Conservation (phyloP, 225 moss, liverwort and hornwort genomes). For the Straminergon stramineum region DNA sequence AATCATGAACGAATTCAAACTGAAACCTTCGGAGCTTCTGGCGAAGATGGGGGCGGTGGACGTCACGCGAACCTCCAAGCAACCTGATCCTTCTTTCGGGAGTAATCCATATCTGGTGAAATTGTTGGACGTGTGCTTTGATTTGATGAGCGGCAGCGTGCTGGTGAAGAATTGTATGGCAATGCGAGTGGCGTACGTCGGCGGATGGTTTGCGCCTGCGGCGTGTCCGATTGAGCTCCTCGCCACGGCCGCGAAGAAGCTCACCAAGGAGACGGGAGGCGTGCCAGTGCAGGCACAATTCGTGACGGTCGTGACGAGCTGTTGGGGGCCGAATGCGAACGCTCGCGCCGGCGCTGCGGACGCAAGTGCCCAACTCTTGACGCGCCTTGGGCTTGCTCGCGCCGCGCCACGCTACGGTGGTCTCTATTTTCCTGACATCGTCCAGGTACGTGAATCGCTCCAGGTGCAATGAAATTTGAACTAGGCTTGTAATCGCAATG, state of each 20-base stretch:
- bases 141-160: slow-evolving; percentile 13
- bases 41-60: slow-evolving; percentile 10
- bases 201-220: slow-evolving; percentile 45
- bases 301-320: neutral
- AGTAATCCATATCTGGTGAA: slow-evolving; percentile 35
- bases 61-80: neutral
- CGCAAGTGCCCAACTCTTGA: slow-evolving; percentile 14
- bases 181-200: slow-evolving; percentile 35
- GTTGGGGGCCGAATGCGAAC: slow-evolving; percentile 1
- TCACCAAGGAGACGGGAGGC: slow-evolving; percentile 12
- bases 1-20: slow-evolving; percentile 23
- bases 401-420: slow-evolving; percentile 7
- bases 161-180: slow-evolving; percentile 13
- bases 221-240: slow-evolving; percentile 34
- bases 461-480: neutral
- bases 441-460: slow-evolving; percentile 13
- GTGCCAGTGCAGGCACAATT: slow-evolving; percentile 13
- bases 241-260: slow-evolving; percentile 16
- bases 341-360: neutral
- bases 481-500: neutral
- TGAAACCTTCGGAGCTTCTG: slow-evolving; percentile 47
- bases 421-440: slow-evolving; percentile 34
- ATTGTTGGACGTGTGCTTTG: slow-evolving; percentile 47
- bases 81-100: neutral
- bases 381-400: slow-evolving; percentile 28